These are phyloP conservation scores for Globisporangium sylvaticum DNA, from an alignment of 352 stramenopile species.

Conservation along the genomic window DNA sequence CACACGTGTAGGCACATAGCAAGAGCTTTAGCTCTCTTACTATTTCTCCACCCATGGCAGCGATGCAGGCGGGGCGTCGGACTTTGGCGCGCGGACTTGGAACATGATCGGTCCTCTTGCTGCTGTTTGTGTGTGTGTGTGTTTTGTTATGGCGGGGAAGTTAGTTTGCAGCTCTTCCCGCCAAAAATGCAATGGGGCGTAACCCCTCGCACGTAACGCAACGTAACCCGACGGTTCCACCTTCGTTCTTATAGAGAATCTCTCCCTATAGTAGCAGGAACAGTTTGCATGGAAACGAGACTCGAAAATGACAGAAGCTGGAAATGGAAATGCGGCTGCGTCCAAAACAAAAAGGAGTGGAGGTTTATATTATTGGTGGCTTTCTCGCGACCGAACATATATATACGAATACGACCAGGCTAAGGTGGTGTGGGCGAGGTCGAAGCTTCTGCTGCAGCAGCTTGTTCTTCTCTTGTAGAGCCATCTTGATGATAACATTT, in stretches of 20 bases:
- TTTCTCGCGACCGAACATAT: slow-evolving; percentile 5
- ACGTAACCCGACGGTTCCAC: not conserved
- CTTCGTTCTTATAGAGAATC: slow-evolving; percentile 1
- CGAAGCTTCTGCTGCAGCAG: slow-evolving; percentile 2
- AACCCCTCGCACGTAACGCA: not conserved
- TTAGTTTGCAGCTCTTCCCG: slow-evolving; percentile 5
- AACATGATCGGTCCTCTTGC: slow-evolving; percentile 25
- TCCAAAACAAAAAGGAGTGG: not conserved
- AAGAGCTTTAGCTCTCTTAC: slow-evolving; percentile 46
- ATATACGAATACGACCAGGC: slow-evolving; percentile 10
- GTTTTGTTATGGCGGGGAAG: not conserved
- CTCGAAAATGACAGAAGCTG: not conserved
- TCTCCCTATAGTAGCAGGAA: slow-evolving; percentile 4
- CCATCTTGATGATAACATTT: slow-evolving; percentile 1
- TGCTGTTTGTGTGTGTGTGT: not conserved
- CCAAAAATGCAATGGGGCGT: slow-evolving; percentile 7
- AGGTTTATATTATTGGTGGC: slow-evolving; percentile 7
- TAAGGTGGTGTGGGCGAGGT: slow-evolving; percentile 7
- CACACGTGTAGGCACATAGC: not conserved
- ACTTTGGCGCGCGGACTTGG: slow-evolving; percentile 26
- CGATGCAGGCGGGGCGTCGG: slow-evolving; percentile 26
- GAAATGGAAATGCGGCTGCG: not conserved
- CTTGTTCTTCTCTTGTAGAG: slow-evolving; percentile 4
- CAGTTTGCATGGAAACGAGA: not conserved
- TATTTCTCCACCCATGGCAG: slow-evolving; percentile 98